A percentile compares a stretch with the other conserved stretches of the same genome.
These are phyloP conservation scores for Stephanocyclus meneghinianus DNA, from an alignment of 352 stramenopile species.

Conservation along the genomic window DNA sequence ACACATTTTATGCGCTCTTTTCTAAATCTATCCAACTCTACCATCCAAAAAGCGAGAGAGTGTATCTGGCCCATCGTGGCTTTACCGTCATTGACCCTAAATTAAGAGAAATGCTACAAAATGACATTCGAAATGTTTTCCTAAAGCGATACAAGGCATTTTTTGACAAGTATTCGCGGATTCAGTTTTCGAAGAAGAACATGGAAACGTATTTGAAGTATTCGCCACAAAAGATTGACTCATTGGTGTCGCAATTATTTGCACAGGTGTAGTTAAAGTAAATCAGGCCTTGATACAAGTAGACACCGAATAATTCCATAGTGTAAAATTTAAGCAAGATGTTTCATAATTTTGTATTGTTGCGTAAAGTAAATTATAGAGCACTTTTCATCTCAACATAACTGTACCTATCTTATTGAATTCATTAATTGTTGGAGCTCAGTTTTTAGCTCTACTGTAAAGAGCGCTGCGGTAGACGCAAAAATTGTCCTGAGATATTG, in stretches of 20 bases:
- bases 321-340: too few relatives aligned
- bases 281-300: background rate
- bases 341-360: too few relatives aligned
- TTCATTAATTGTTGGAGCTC: too few relatives aligned
- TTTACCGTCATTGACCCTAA: constrained; percentile 88
- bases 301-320: too few relatives aligned
- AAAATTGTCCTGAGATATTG: too few relatives aligned
- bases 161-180: constrained; percentile 89
- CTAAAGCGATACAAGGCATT: constrained; percentile 89
- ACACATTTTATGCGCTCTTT: too few relatives aligned
- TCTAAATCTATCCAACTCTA: background rate
- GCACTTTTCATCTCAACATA: too few relatives aligned
- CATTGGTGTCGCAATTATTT: constrained; percentile 87
- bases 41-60: constrained; percentile 26
- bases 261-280: background rate
- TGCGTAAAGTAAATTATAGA: too few relatives aligned
- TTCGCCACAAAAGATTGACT: constrained; percentile 84
- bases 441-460: too few relatives aligned
- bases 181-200: constrained; percentile 92
- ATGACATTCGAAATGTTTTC: constrained; percentile 86
- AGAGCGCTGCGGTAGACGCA: too few relatives aligned
- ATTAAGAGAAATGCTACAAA: constrained; percentile 86
- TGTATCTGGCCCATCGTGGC: constrained; percentile 72
- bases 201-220: constrained; percentile 88
- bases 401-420: too few relatives aligned